A percentile compares a stretch with the other conserved stretches of the same genome.
Evolutionary conservation across 257 asterid species (phyloP).

Genomic region (Mentha longifolia): DNA sequence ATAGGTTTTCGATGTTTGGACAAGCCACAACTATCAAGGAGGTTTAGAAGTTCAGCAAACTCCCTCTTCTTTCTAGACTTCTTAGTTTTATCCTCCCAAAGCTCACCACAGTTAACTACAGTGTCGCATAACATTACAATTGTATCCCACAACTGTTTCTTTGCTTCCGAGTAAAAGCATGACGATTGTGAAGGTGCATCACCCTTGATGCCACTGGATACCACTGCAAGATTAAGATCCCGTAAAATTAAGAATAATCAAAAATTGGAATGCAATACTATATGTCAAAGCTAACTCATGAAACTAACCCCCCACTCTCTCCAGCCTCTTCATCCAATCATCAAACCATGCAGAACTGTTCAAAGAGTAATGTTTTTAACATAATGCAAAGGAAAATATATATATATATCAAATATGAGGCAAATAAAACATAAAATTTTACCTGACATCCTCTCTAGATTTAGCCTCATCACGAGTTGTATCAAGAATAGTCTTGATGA

Average conservation of each 20-base stretch:
- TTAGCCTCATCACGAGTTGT: conserved; percentile 50
- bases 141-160: conserved; percentile 58
- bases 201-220: conserved; percentile 40
- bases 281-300: conserved; percentile 25
- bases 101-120: conserved; percentile 58
- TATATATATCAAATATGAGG: background rate
- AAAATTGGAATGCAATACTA: background rate
- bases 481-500: conserved; percentile 53
- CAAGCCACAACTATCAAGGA: conserved; percentile 74
- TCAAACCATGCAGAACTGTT: conserved; percentile 62
- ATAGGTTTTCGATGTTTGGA: conserved; percentile 61
- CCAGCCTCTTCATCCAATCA: conserved; percentile 64
- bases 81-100: conserved; percentile 75
- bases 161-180: conserved; percentile 52
- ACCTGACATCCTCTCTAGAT: conserved; percentile 60
- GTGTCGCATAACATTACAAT: conserved; percentile 49
- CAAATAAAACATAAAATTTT: background rate
- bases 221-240: conserved; percentile 48
- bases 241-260: conserved; percentile 13
- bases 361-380: conserved; percentile 12
- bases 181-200: conserved; percentile 45
- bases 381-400: conserved; percentile 1
- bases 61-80: conserved; percentile 65
- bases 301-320: conserved; percentile 39
- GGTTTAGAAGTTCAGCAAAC: conserved; percentile 69